Percentiles rank a stretch among this genome's conserved stretches.
phyloP scores from a whole-genome alignment of 306 rosid species.

The Prunus campanulata region DNA sequence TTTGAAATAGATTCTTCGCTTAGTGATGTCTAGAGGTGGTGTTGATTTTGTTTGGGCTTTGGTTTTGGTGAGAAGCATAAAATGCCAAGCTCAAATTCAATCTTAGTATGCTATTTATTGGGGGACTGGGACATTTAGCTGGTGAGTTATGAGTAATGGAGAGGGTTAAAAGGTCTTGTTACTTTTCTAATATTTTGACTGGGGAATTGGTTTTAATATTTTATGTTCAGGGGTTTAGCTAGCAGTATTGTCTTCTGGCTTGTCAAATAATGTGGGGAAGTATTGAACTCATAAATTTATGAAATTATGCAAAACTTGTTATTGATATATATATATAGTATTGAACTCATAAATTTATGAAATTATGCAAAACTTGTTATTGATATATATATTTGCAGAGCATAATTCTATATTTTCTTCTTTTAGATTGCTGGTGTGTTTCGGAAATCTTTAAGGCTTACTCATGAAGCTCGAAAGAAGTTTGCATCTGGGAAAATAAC shows the following conservation, averaged over 20 bases:
- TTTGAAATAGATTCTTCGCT: background rate
- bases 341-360: background rate
- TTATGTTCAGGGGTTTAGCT: background rate
- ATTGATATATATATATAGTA: background rate
- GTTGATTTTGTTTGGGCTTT: background rate
- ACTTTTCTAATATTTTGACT: background rate
- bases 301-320: background rate
- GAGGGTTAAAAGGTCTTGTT: background rate
- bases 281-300: background rate
- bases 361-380: background rate
- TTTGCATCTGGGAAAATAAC: conserved; percentile 94
- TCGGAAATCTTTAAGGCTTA: conserved; percentile 91
- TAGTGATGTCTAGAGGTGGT: background rate
- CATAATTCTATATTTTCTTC: conserved; percentile 6
- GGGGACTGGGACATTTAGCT: background rate
- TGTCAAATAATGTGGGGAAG: background rate
- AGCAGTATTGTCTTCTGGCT: background rate
- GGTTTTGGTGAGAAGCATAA: background rate
- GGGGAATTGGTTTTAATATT: background rate
- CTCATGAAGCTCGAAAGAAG: conserved; percentile 93
- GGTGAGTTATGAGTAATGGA: background rate
- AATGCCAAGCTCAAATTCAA: background rate
- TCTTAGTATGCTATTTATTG: background rate
- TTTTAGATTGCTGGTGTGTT: conserved; percentile 89
- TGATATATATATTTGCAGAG: background rate